Percentiles rank a stretch among this genome's conserved stretches.
Conservation (phyloP, 495 filamentous ascomycete genomes). For the Penicillium tannophilum region DNA sequence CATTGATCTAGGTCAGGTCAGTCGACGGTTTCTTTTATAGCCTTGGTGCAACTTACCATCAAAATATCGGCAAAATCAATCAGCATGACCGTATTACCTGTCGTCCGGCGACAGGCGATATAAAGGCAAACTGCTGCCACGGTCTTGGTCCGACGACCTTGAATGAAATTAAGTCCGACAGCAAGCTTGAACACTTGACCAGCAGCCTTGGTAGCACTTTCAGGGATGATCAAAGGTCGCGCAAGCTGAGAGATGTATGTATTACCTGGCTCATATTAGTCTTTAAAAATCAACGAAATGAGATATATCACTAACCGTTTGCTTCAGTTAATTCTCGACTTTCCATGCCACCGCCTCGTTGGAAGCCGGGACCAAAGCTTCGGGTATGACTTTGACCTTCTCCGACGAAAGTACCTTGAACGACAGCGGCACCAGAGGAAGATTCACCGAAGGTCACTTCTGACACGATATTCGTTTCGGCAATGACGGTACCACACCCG, state of each 20-base stretch:
- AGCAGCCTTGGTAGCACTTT: conserved; percentile 61
- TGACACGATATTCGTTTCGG: conserved; percentile 83
- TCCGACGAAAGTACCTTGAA: conserved; percentile 84
- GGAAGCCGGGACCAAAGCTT: conserved; percentile 58
- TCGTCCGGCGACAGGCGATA: conserved; percentile 73
- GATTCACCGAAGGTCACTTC: conserved; percentile 90
- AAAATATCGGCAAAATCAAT: conserved; percentile 93
- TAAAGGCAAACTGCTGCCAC: conserved; percentile 89
- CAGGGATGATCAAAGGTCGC: conserved; percentile 56
- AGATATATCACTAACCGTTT: conserved; percentile 41
- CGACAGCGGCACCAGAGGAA: conserved; percentile 79
- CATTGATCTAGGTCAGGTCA: conserved; percentile 60
- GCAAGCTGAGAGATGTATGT: conserved; percentile 54
- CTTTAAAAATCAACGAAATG: background rate
- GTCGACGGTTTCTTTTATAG: background rate
- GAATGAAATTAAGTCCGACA: conserved; percentile 72
- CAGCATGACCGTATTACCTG: conserved; percentile 68
- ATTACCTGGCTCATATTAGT: conserved; percentile 25
- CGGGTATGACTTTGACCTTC: conserved; percentile 73
- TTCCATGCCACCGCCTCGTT: conserved; percentile 58
- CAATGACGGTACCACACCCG: conserved; percentile 79
- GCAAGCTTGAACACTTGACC: conserved; percentile 78
- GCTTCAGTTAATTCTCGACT: conserved; percentile 72
- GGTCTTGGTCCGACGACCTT: conserved; percentile 81
- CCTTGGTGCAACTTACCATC: conserved; percentile 28